Conservation (phyloP, 2,329 filamentous ascomycete species). For the Aspergillus sp. region DNA sequence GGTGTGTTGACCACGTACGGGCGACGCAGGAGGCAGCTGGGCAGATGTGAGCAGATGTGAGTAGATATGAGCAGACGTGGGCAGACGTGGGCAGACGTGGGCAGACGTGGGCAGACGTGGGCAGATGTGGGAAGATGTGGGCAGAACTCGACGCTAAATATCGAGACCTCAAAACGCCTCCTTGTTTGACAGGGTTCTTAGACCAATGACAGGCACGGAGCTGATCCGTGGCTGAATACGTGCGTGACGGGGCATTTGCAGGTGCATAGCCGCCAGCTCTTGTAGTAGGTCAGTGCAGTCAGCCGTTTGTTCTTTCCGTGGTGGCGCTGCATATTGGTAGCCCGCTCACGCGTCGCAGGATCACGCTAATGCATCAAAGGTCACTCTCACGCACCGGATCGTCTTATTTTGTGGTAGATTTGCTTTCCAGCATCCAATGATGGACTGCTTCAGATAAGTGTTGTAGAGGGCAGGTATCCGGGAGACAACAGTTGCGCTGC, state of each 20-base stretch:
- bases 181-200: neutral
- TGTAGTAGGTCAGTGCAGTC: neutral
- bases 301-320: neutral
- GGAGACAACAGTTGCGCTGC: too few species aligned
- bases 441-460: conserved; percentile 1
- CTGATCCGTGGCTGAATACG: neutral
- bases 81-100: neutral
- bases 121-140: neutral
- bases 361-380: conserved; percentile 1
- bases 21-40: neutral
- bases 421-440: conserved; percentile 1
- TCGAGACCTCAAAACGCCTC: neutral
- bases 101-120: neutral
- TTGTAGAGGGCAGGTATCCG: too few species aligned
- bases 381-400: conserved; percentile 1
- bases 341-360: neutral
- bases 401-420: conserved; percentile 1
- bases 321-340: neutral
- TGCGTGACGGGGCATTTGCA: neutral
- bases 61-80: neutral
- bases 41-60: neutral
- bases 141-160: neutral
- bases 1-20: neutral
- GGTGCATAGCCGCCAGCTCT: neutral
- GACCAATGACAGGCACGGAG: neutral